Evolutionary conservation across 2,329 filamentous ascomycete species (phyloP), one percentile per base, ranked within the genome.

Genomic region (Nemania sp.): DNA sequence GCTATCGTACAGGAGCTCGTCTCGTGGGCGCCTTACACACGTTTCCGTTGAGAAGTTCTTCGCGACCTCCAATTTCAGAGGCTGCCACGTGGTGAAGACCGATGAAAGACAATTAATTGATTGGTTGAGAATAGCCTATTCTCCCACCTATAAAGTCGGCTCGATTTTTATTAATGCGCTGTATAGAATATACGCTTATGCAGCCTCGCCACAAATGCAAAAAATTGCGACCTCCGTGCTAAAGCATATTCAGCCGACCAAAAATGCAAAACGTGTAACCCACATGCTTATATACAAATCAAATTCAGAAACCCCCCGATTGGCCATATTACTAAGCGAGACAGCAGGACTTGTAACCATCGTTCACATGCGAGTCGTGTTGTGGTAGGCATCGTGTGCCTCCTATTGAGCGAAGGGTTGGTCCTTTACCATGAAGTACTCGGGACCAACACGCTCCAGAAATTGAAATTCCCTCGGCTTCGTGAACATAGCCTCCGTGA

Each of bases 1-100:
- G 78, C 79, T 81, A 81, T 80, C 73, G 71, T 62, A 64, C 61
- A 62, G 64, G 64, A 67, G 52, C 65, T 66, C 66, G 63, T 57
- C 68, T 71, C 67, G 66, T 71, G 68, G 68, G 72, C 64, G 43
- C 66, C n/a, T 69, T 56, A 54, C 54, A 59, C 57, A 55, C 59
- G 52, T 55, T 61, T 60, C 54, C 43, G 49, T 53, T 31, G 52
- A 59, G 52, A 39, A 54, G 56, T 49, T 47, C 43, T 59, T 49
- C 30, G 46, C 34, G 24, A 15, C 8, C 17, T 30, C 34, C 15
- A 17, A 31, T 45, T 12, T 36, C n/a, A 12, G 31, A 49, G 47
- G 37, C 33, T 45, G 37, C 33, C 36, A 44, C 22, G 15, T 20
- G 49, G 30, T 24, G 15, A 45, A n/a, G 45, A 33, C 15, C 31